Percentiles rank a stretch among this genome's conserved stretches.
Conservation (phyloP, 805 yeast species). For the Cyberlindnera xishuangbannaensis region DNA sequence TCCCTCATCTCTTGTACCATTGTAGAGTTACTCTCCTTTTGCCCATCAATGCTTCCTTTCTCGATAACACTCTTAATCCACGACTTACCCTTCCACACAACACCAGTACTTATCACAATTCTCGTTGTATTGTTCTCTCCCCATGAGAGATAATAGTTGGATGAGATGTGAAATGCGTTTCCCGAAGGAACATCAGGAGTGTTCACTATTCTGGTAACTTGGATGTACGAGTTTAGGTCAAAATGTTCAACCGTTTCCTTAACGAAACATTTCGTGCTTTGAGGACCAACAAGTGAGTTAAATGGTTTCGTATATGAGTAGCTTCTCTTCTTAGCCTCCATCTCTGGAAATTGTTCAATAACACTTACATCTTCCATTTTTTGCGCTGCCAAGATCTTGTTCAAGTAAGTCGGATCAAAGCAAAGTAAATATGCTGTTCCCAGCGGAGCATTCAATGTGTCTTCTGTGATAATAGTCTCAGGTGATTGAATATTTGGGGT, state of each 20-base stretch:
- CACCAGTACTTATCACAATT: slow-evolving; percentile 48
- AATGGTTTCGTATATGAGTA: slow-evolving; percentile 72
- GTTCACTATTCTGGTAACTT: slow-evolving; percentile 52
- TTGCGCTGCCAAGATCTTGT: slow-evolving; percentile 45
- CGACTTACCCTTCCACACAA: slow-evolving; percentile 69
- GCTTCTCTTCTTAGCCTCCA: slow-evolving; percentile 33
- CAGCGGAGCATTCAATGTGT: slow-evolving; percentile 52
- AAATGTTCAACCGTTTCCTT: slow-evolving; percentile 53
- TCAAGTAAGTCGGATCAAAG: slow-evolving; percentile 48
- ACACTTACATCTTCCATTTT: slow-evolving; percentile 52
- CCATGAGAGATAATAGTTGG: slow-evolving; percentile 63
- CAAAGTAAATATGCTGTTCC: slow-evolving; percentile 55
- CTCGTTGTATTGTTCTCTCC: slow-evolving; percentile 47
- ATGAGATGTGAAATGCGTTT: slow-evolving; percentile 54
- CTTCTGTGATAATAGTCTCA: slow-evolving; percentile 49
- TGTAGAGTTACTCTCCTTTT: slow-evolving; percentile 47
- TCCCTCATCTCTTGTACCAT: slow-evolving; percentile 37
- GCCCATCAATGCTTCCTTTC: slow-evolving; percentile 72
- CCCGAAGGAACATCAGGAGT: slow-evolving; percentile 98
- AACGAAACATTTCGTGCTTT: slow-evolving; percentile 69
- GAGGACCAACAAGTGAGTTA: slow-evolving; percentile 84
- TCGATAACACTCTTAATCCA: slow-evolving; percentile 76
- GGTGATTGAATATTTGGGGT: slow-evolving; percentile 38
- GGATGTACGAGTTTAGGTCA: slow-evolving; percentile 51
- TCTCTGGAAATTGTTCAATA: slow-evolving; percentile 36